Evolutionary conservation across 345 rosid genomes (phyloP).

Genomic region (sweet orange (Citrus sinensis)): DVS_A1.0 CM039164.1:14914501-14915000

Average conservation of each 20-base stretch:
- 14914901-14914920: conserved; percentile 28
- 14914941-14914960: conserved; percentile 65
- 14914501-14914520: conserved; percentile 28
- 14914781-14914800: conserved; percentile 49
- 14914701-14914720: conserved; percentile 76
- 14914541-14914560: conserved; percentile 28
- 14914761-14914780: conserved; percentile 64
- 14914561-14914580: conserved; percentile 17
- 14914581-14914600: conserved; percentile 30
- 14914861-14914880: conserved; percentile 26
- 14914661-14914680: conserved; percentile 33
- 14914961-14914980: conserved; percentile 57
- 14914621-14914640: conserved; percentile 15
- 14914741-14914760: conserved; percentile 57
- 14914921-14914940: conserved; percentile 50
- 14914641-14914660: conserved; percentile 22
- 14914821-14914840: conserved; percentile 43
- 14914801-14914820: conserved; percentile 94
- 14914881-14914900: conserved; percentile 21
- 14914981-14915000: conserved; percentile 57
- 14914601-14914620: conserved; percentile 51
- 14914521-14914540: conserved; percentile 13
- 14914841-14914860: conserved; percentile 35
- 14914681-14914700: conserved; percentile 74
- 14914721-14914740: conserved; percentile 54